Conservation (phyloP, 441 rosid species). For the Populus trichocarpa region DNA sequence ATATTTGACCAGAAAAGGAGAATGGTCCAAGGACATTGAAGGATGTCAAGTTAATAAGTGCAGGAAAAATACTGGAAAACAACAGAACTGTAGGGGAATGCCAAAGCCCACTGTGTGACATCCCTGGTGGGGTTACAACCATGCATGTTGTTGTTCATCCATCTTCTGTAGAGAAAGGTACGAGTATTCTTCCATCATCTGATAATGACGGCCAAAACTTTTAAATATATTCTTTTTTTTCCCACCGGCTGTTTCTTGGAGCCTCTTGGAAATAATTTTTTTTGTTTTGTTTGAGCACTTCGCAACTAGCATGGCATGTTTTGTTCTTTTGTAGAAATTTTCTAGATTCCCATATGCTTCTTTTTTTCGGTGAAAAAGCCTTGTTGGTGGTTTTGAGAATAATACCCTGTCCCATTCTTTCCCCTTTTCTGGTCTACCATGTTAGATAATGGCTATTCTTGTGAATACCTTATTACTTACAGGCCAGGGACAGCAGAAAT, state of each 20-base stretch:
- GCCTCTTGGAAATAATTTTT: not conserved
- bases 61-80: constrained; percentile 91
- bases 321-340: not conserved
- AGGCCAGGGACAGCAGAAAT: not conserved
- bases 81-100: constrained; percentile 78
- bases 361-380: not conserved
- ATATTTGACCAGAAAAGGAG: constrained; percentile 57
- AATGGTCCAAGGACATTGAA: constrained; percentile 85
- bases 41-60: constrained; percentile 90
- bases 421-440: not conserved
- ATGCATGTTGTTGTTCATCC: constrained; percentile 97
- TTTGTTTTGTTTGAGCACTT: not conserved
- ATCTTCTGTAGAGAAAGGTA: constrained; percentile 69
- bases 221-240: not conserved
- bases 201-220: not conserved
- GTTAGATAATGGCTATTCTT: not conserved
- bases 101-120: constrained; percentile 73
- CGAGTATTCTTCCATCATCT: not conserved
- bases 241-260: constrained; percentile 1
- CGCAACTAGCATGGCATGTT: constrained; percentile 3
- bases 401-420: not conserved
- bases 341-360: not conserved
- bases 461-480: not conserved
- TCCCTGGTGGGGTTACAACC: constrained; percentile 84
- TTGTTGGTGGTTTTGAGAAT: not conserved